Evolutionary conservation across 345 rosid species (phyloP).

Genomic region (Arabidopsis arenosa): DNA sequence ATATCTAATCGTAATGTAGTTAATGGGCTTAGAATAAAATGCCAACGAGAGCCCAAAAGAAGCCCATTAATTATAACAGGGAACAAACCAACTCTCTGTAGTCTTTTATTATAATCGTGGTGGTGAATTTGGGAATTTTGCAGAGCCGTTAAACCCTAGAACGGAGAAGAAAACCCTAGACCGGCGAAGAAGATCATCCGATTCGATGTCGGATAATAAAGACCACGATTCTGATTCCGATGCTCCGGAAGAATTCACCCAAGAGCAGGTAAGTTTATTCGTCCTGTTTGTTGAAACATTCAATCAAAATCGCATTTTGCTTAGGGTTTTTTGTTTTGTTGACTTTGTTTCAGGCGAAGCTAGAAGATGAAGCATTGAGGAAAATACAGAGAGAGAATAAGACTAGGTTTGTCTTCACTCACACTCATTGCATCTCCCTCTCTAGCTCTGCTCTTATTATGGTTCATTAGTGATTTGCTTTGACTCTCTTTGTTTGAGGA

Average conservation of each 20-base stretch:
- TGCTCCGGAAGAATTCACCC: constrained; percentile 79
- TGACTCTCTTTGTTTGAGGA: background rate
- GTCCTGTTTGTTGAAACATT: background rate
- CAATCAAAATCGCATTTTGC: background rate
- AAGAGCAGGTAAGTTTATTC: constrained; percentile 63
- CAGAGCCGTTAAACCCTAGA: constrained; percentile 47
- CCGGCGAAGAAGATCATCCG: constrained; percentile 17
- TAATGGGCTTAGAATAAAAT: background rate
- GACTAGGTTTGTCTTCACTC: constrained; percentile 52
- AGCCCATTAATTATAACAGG: constrained; percentile 43
- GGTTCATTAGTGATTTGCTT: background rate
- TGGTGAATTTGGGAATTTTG: constrained; percentile 67
- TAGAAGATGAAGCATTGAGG: constrained; percentile 64
- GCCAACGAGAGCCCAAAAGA: constrained; percentile 54
- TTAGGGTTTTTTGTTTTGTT: background rate
- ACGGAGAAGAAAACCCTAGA: constrained; percentile 48
- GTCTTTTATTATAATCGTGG: constrained; percentile 40
- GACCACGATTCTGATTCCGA: constrained; percentile 60
- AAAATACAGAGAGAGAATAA: constrained; percentile 66
- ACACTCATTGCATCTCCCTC: background rate
- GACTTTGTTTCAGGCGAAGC: constrained; percentile 54
- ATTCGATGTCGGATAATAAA: constrained; percentile 56
- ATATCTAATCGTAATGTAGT: too few species aligned
- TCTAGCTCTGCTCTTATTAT: background rate
- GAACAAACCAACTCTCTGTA: too few species aligned